A percentile compares a stretch with the other conserved stretches of the same genome.
phyloP scores from a whole-genome alignment of 2,329 filamentous ascomycete species.

The Aspergillus eucalypticola region DNA sequence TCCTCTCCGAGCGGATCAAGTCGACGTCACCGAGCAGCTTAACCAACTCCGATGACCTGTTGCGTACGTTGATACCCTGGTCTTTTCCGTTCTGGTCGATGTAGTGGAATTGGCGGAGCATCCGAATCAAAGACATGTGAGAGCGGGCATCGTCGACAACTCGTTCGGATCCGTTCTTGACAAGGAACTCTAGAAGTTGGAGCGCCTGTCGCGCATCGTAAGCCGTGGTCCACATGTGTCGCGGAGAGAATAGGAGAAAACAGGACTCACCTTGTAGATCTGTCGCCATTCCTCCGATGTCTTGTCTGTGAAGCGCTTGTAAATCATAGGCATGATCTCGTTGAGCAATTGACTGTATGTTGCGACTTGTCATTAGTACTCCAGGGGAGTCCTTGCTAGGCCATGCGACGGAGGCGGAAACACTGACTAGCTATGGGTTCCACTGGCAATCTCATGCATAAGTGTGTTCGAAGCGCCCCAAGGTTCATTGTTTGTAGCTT shows the following conservation, averaged over 20 bases:
- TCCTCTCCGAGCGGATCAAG: slow-evolving; percentile 61
- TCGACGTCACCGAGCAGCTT: slow-evolving; percentile 81
- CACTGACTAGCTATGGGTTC: slow-evolving; percentile 94
- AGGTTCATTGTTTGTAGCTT: slow-evolving; percentile 98
- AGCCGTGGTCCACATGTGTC: not conserved
- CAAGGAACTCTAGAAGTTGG: slow-evolving; percentile 91
- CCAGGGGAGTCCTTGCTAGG: not conserved
- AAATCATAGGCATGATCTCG: slow-evolving; percentile 99
- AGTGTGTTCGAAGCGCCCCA: slow-evolving; percentile 83
- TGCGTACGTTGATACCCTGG: slow-evolving; percentile 95
- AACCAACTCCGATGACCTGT: slow-evolving; percentile 90
- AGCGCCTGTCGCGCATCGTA: slow-evolving; percentile 56
- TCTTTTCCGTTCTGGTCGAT: slow-evolving; percentile 97
- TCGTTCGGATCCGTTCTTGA: slow-evolving; percentile 97
- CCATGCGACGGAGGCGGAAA: slow-evolving; percentile 12
- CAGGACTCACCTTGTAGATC: slow-evolving; percentile 79
- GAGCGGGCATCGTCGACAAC: slow-evolving; percentile 96
- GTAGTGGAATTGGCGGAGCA: slow-evolving; percentile 97
- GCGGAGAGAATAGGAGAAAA: not conserved
- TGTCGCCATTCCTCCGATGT: slow-evolving; percentile 97
- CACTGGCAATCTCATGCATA: slow-evolving; percentile 98
- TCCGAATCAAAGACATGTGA: slow-evolving; percentile 92
- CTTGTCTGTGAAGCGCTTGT: slow-evolving; percentile 98
- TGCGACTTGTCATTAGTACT: slow-evolving; percentile 18
- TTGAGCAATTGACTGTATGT: slow-evolving; percentile 80